Conservation (phyloP, 768 basidiomycete species). For the Auricularia sp. region DNA sequence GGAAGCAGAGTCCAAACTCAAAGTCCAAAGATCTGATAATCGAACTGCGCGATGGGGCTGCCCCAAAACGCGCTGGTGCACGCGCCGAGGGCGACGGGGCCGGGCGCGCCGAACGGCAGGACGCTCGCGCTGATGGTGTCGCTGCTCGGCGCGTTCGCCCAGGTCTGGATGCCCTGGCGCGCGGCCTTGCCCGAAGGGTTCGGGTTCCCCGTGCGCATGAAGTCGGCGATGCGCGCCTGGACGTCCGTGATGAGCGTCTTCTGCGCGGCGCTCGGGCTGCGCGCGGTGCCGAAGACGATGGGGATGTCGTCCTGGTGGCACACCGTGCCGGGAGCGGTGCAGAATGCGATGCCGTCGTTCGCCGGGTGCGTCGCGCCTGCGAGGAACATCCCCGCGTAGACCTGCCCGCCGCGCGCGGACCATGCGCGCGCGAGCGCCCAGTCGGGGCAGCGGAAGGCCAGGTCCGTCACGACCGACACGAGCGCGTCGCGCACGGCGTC, state of each 20-base stretch:
- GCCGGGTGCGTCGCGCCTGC: constrained; percentile 64
- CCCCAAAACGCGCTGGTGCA: not conserved
- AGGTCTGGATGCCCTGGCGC: not conserved
- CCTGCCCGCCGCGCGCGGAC: constrained; percentile 52
- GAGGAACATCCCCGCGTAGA: constrained; percentile 56
- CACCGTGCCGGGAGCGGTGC: constrained; percentile 45
- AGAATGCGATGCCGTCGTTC: constrained; percentile 48
- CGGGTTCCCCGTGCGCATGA: constrained; percentile 52
- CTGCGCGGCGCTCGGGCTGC: constrained; percentile 47
- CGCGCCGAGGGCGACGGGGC: not conserved
- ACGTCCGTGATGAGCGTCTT: constrained; percentile 52
- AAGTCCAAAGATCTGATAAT: not conserved
- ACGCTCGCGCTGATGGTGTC: not conserved
- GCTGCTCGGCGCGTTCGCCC: not conserved
- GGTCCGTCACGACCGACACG: constrained; percentile 54
- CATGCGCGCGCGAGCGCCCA: constrained; percentile 66
- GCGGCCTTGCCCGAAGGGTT: constrained; percentile 33
- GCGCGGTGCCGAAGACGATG: constrained; percentile 40
- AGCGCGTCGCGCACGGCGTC: constrained; percentile 39
- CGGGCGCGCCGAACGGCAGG: not conserved
- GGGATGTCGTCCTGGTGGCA: constrained; percentile 44
- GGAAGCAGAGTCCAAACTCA: not conserved
- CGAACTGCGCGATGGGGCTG: not conserved
- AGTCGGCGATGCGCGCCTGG: constrained; percentile 58
- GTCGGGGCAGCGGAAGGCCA: constrained; percentile 57